These are phyloP conservation scores for Dipteronia sinensis DNA, from an alignment of 345 rosid species.

Conservation along the genomic window DNA sequence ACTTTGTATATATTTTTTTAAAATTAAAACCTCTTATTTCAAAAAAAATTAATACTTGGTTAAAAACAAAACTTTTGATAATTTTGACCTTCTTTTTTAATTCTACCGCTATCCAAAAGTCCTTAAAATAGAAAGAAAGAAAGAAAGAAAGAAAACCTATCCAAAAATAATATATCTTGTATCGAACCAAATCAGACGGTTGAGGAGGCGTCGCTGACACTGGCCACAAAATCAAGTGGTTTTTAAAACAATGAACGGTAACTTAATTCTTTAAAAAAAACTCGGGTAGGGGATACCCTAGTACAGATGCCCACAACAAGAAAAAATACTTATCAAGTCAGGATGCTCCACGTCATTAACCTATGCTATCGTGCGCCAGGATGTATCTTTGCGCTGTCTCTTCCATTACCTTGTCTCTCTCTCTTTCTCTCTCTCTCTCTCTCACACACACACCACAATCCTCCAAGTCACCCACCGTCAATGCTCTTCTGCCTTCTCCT, in stretches of 20 bases:
- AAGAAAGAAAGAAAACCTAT: no score
- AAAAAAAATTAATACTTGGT: no score
- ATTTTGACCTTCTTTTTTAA: no score
- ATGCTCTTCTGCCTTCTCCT: constrained; percentile 11
- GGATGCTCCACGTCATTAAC: background rate
- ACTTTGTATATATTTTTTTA: no score
- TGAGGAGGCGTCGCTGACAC: background rate
- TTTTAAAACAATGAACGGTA: background rate
- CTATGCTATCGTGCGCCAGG: constrained; percentile 22
- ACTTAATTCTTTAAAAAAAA: background rate
- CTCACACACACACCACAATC: constrained; percentile 9
- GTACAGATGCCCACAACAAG: background rate
- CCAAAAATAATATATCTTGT: no score
- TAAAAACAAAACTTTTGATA: no score
- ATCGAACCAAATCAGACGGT: background rate
- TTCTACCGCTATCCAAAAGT: no score
- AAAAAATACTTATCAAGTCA: background rate
- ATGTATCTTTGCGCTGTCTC: background rate
- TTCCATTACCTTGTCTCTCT: constrained; percentile 2
- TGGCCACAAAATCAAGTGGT: background rate
- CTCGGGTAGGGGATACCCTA: background rate
- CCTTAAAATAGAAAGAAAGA: no score
- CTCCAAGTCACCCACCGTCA: constrained; percentile 33
- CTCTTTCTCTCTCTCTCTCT: no score
- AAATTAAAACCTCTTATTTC: no score